phyloP scores from a whole-genome alignment of 192 early-diverging fungal genomes.

The Podila horticola region DNA sequence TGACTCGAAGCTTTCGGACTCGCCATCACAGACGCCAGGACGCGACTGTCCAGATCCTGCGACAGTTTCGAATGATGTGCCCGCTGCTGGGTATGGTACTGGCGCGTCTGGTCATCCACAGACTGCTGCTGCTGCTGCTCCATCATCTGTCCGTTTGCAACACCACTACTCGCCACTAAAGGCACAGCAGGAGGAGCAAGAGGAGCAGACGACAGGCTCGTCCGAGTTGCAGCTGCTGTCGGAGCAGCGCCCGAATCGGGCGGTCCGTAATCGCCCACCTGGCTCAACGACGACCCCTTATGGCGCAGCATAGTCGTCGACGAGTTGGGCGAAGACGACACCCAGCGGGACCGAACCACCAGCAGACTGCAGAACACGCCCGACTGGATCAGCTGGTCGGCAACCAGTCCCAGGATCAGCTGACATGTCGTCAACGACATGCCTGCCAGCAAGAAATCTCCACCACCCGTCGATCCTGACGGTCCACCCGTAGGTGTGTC shows the following conservation, averaged over 20 bases:
- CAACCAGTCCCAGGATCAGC: conserved; percentile 26
- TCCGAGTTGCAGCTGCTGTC: too few relatives aligned
- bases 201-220: too few relatives aligned
- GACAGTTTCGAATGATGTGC: conserved; percentile 30
- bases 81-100: conserved; percentile 26
- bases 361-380: conserved; percentile 23
- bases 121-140: neutral
- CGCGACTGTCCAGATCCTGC: conserved; percentile 3
- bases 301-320: too few relatives aligned
- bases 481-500: conserved; percentile 2
- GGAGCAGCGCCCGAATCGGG: too few relatives aligned
- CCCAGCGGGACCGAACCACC: conserved; percentile 31
- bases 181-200: too few relatives aligned
- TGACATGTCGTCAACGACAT: conserved; percentile 27
- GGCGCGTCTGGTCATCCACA: conserved; percentile 9
- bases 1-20: too few relatives aligned
- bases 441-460: neutral
- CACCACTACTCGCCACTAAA: too few relatives aligned
- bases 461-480: neutral
- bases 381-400: conserved; percentile 38
- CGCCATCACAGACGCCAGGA: too few relatives aligned
- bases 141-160: too few relatives aligned
- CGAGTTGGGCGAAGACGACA: too few relatives aligned
- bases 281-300: too few relatives aligned
- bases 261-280: too few relatives aligned